Base-by-base conservation (phyloP, 2,329 filamentous ascomycete species). In the Fusarium pseudoanthophilum region DNA sequence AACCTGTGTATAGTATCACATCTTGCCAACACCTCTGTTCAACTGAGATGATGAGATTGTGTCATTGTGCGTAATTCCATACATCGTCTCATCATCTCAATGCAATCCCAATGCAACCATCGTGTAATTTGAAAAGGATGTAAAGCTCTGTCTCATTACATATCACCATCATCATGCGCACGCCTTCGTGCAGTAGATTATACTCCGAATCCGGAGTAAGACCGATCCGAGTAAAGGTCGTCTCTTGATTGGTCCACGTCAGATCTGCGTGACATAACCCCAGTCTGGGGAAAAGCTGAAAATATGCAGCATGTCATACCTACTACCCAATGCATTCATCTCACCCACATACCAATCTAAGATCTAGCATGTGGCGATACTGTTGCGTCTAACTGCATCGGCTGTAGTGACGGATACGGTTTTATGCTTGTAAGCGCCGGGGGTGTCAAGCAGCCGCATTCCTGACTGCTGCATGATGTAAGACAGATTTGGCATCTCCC, bases 211-310 rank as follows among this genome's bases (percentile, higher is more conserved):
- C 14, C n/a, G n/a, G 40, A 16, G 14, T 8, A 5, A 24, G n/a
- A 6, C n/a, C 5, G n/a, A 24, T 9, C 5, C 5, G 40, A 16
- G 7, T 42, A 24, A 4, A 24, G 5, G 3, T 4, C 5, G 2
- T 42, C 14, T 2, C n/a, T 42, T 42, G 40, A 42, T 42, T 42
- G 40, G 21, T 16, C 5, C 14, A 42, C 10, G 5, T 42, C 13
- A 8, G 14, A 42, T 42, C 40, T 42, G 40, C 40, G 40, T 24
- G n/a, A 24, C 6, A 42, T 11, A 4, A 42, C n/a, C n/a, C 40
- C 40, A 9, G 40, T 24, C 40, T 24, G 40, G 40, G n/a, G n/a
- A 42, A 24, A 24, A 16, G 40, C n/a, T 16, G 40, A 24, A 42
- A 16, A 24, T 20, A 42, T 24, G n/a, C n/a, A 42, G 9, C 14